phyloP scores from a whole-genome alignment of 2,329 filamentous ascomycete species.

The Thielaviopsis cerberus region DNA sequence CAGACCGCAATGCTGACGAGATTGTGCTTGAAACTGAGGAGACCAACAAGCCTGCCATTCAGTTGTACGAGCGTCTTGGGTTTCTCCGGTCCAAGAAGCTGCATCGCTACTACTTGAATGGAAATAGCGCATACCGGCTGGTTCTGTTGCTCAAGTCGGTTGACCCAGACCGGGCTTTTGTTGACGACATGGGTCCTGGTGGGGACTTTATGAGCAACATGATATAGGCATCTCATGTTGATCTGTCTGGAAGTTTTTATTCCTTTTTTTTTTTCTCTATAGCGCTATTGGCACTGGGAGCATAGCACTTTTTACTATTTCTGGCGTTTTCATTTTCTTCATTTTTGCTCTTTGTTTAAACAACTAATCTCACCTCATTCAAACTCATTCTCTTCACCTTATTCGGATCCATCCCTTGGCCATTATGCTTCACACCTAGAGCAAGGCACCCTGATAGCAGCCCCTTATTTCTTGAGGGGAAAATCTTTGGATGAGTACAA shows the following conservation, averaged over 20 bases:
- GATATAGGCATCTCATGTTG: not conserved
- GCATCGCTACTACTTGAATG: slow-evolving; percentile 90
- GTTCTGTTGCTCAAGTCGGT: slow-evolving; percentile 55
- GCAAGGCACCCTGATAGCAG: not conserved
- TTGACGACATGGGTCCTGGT: not conserved
- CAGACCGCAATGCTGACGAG: slow-evolving; percentile 66
- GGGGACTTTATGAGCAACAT: not conserved
- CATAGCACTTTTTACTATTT: not conserved
- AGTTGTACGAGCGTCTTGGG: slow-evolving; percentile 78
- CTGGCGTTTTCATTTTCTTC: not conserved
- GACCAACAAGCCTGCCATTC: slow-evolving; percentile 74
- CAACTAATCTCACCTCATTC: not conserved
- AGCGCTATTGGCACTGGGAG: not conserved
- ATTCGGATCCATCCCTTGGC: not conserved
- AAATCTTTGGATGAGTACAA: slow-evolving; percentile 23
- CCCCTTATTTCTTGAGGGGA: not conserved
- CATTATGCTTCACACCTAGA: not conserved
- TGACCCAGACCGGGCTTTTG: slow-evolving; percentile 15
- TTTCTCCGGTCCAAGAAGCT: slow-evolving; percentile 84
- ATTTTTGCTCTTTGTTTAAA: not conserved
- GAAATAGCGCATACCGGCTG: slow-evolving; percentile 80
- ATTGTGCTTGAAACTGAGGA: slow-evolving; percentile 93
- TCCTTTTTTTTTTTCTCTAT: not conserved
- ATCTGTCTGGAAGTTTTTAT: too few species aligned
- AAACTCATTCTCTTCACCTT: not conserved